Percentiles rank a stretch among this genome's conserved stretches.
Evolutionary conservation across 2,329 filamentous ascomycete genomes (phyloP).

Genomic region (Pseudogymnoascus sp.): DNA sequence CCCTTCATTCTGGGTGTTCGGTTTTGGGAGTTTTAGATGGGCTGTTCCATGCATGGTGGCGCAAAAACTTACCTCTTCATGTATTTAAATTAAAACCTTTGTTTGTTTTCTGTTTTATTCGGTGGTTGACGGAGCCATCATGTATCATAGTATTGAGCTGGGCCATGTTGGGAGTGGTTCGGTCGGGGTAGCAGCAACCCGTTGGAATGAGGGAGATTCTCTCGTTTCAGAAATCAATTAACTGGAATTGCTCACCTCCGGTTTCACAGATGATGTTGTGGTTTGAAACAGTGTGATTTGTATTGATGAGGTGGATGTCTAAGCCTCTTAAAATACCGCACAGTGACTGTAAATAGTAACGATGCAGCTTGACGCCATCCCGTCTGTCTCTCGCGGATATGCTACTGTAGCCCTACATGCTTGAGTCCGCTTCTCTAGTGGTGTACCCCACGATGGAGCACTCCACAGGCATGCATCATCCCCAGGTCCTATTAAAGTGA

Average conservation of each 20-base stretch:
- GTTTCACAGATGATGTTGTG: not conserved
- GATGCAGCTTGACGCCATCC: not conserved
- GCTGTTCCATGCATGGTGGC: slow-evolving; percentile 5
- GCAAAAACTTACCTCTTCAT: slow-evolving; percentile 6
- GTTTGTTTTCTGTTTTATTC: slow-evolving; percentile 1
- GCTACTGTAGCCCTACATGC: not conserved
- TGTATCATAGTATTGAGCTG: not conserved
- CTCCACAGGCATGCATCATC: not conserved
- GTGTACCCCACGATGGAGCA: not conserved
- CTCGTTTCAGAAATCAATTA: slow-evolving; percentile 4
- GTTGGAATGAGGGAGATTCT: not conserved
- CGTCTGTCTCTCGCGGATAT: not conserved
- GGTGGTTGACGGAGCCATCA: not conserved
- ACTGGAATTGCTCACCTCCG: not conserved
- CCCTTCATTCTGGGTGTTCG: not conserved
- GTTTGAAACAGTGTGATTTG: not conserved
- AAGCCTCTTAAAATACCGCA: not conserved
- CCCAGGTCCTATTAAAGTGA: not conserved
- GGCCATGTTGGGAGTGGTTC: not conserved
- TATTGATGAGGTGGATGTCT: not conserved
- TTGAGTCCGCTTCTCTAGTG: not conserved
- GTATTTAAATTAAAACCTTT: slow-evolving; percentile 5
- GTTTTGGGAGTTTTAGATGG: slow-evolving; percentile 6
- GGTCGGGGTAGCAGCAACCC: not conserved
- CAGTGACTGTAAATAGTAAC: not conserved